Base-by-base conservation (phyloP, 768 basidiomycete species). In the Daedaleopsis sinensis region DNA sequence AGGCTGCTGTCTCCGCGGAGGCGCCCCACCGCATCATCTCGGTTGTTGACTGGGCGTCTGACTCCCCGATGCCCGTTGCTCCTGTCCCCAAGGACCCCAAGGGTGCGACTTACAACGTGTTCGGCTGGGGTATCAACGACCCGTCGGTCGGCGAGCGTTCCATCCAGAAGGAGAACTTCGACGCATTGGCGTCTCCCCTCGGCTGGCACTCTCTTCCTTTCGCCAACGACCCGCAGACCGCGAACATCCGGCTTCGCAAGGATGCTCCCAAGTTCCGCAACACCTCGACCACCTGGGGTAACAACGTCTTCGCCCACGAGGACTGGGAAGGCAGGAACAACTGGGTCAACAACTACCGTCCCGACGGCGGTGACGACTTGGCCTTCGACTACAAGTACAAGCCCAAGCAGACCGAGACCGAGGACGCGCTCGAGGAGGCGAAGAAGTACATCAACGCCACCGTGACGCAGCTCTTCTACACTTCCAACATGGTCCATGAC, bases 1-100 rank as follows among this genome's bases (percentile, higher is more conserved):
- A 98, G 74, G 85, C 94, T 4, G 83, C 92, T 21, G 88, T 99
- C 44, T 88, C 91, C 12, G 87, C 85, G 1, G 72, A 77, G 32
- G 73, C 81, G n/a, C 91, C 93, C 24, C 88, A 94, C 71, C 82
- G 87, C 62, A 88, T 95, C 66, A 77, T 98, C 68, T 88, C 90
- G 27, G 93, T 96, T 39, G 92, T 96, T 63, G 96, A 98, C 72
- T 98, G 95, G 96, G 94, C 89, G 0, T 89, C 90, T 19, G 94
- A 96, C 71, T 84, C 90, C 4, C 81, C 83, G 5, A 72, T 84
- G 11, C 73, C 71, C 23, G 59, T 60, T 54, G 70, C 72, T 0
- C 74, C 72, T 21, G 61, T 71, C 35, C 73, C 76, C 44, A 67
- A 70, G 63, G 67, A 70, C 53, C 77, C 68, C 55, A 65, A 55